Percentiles rank a stretch among this genome's conserved stretches.
These are phyloP conservation scores for Penicillium lagena DNA, from an alignment of 495 filamentous ascomycete genomes.

Conservation along the genomic window DNA sequence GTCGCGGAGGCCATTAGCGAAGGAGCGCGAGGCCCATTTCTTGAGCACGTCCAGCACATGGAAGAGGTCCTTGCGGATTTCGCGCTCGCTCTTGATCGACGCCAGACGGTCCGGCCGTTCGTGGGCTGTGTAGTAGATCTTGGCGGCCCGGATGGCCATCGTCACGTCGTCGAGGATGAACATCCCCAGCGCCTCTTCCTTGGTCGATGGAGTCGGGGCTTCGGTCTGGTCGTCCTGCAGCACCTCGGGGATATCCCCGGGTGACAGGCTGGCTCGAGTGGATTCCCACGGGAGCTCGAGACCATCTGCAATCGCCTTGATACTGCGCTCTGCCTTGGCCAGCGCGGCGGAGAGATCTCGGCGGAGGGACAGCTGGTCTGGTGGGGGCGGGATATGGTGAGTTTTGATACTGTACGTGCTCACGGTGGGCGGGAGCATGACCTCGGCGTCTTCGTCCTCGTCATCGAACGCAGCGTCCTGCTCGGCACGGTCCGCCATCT, in stretches of 20 bases:
- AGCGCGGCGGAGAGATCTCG: conserved; percentile 66
- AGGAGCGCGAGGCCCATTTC: conserved; percentile 80
- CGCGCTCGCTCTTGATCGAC: conserved; percentile 73
- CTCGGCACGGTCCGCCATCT: conserved; percentile 30
- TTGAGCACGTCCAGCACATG: conserved; percentile 84
- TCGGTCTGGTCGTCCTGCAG: conserved; percentile 25
- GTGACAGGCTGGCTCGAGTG: conserved; percentile 27
- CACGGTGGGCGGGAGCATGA: conserved; percentile 89
- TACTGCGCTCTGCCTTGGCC: conserved; percentile 58
- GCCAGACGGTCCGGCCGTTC: conserved; percentile 76
- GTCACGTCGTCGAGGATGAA: conserved; percentile 89
- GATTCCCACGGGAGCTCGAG: conserved; percentile 22
- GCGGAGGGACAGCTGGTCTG: conserved; percentile 70
- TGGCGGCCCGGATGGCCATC: conserved; percentile 87
- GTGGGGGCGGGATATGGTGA: conserved; percentile 80
- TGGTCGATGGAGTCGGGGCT: conserved; percentile 45
- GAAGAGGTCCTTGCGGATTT: conserved; percentile 75
- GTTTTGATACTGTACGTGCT: conserved; percentile 91
- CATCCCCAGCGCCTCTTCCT: conserved; percentile 84
- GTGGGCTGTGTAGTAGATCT: conserved; percentile 89
- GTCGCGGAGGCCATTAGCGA: conserved; percentile 70
- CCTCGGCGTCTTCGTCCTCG: conserved; percentile 53
- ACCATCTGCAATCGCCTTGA: conserved; percentile 44
- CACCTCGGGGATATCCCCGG: conserved; percentile 21
- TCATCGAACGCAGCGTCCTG: conserved; percentile 39